A percentile compares a stretch with the other conserved stretches of the same genome.
Conservation (phyloP, 306 rosid species). For the Begonia loranthoides region DNA sequence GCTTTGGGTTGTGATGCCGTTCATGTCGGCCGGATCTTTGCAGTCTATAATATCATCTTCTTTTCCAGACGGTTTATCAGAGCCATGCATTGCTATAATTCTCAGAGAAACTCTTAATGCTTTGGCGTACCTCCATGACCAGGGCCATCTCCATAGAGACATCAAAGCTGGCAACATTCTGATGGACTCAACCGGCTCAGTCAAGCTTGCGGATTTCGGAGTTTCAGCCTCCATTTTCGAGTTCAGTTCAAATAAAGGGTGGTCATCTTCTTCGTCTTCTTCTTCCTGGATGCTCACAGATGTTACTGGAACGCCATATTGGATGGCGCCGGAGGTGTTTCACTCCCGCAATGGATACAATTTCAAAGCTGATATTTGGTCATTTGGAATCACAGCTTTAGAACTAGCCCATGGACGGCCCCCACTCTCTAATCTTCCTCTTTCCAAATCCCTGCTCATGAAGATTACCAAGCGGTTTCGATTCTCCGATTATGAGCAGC, state of each 20-base stretch:
- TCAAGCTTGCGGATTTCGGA: conserved; percentile 45
- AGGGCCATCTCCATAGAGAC: conserved; percentile 56
- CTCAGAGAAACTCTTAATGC: conserved; percentile 36
- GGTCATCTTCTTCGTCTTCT: conserved; percentile 13
- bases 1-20: conserved; percentile 71
- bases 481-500: conserved; percentile 34
- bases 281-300: conserved; percentile 27
- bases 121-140: conserved; percentile 49
- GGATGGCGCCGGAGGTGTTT: conserved; percentile 70
- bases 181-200: conserved; percentile 29
- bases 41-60: conserved; percentile 43
- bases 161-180: conserved; percentile 54
- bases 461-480: conserved; percentile 38
- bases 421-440: conserved; percentile 51
- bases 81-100: conserved; percentile 37
- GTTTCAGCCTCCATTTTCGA: conserved; percentile 44
- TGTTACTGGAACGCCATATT: conserved; percentile 42
- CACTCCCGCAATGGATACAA: conserved; percentile 44
- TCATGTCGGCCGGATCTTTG: conserved; percentile 50
- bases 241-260: conserved; percentile 3
- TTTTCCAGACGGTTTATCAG: conserved; percentile 29
- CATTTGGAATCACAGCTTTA: conserved; percentile 49
- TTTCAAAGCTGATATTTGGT: conserved; percentile 60
- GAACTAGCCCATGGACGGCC: conserved; percentile 64
- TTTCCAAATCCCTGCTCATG: conserved; percentile 36